These are phyloP conservation scores for Candida manassasensis DNA, from an alignment of 805 yeast genomes.

Conservation along the genomic window DNA sequence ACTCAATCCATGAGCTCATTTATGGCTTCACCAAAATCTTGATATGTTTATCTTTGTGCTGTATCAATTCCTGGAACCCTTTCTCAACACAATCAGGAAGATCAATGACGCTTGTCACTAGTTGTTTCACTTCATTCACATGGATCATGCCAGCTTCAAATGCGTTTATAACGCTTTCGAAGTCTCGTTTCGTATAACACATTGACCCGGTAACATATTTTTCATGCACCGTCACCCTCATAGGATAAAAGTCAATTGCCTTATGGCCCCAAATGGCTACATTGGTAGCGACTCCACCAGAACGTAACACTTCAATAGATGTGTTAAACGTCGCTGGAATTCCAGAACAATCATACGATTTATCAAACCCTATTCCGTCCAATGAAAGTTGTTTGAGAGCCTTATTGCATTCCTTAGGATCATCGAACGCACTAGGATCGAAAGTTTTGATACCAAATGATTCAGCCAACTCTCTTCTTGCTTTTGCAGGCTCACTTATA, in stretches of 20 bases:
- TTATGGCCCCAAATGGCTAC: conserved; percentile 61
- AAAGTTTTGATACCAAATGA: conserved; percentile 41
- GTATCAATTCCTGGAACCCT: conserved; percentile 47
- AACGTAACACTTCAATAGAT: conserved; percentile 43
- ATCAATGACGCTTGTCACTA: conserved; percentile 51
- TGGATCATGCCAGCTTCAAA: conserved; percentile 11
- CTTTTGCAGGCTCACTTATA: conserved; percentile 51
- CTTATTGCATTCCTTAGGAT: conserved; percentile 16
- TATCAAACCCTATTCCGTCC: conserved; percentile 43
- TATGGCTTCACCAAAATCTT: conserved; percentile 48
- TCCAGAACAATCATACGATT: conserved; percentile 54
- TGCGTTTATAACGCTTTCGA: conserved; percentile 45
- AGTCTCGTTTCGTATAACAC: conserved; percentile 55
- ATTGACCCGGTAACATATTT: conserved; percentile 54
- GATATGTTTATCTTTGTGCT: conserved; percentile 50
- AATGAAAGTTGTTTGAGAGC: conserved; percentile 29
- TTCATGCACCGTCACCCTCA: conserved; percentile 51
- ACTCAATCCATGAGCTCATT: too few relatives aligned
- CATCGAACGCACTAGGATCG: conserved; percentile 7
- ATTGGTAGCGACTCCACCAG: conserved; percentile 54
- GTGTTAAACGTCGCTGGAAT: conserved; percentile 47
- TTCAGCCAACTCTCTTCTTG: conserved; percentile 52
- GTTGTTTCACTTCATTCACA: conserved; percentile 35
- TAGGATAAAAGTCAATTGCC: conserved; percentile 46
- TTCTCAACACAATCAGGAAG: conserved; percentile 48